phyloP scores from a whole-genome alignment of 2,329 filamentous ascomycete species.

The Cladosporium sp. region DNA sequence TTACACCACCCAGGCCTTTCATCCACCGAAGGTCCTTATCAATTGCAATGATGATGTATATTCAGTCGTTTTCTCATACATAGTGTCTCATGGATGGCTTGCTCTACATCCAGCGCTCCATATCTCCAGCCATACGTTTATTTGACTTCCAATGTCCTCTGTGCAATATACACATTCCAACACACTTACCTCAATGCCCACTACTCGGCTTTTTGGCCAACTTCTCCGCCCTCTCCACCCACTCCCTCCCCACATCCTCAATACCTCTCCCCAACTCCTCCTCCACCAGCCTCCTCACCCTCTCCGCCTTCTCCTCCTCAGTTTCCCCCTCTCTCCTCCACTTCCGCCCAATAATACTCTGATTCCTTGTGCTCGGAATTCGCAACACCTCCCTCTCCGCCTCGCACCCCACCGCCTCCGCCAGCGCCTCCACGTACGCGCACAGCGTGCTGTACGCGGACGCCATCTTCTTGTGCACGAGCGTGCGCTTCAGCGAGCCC shows the following conservation, averaged over 20 bases:
- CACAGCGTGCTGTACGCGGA: conserved; percentile 82
- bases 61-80: too few species aligned
- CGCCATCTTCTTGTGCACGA: conserved; percentile 34
- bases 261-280: conserved; percentile 44
- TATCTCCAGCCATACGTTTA: too few species aligned
- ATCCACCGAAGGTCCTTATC: too few species aligned
- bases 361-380: conserved; percentile 88
- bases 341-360: conserved; percentile 66
- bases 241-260: conserved; percentile 39
- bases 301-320: conserved; percentile 54
- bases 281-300: conserved; percentile 57
- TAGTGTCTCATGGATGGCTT: too few species aligned
- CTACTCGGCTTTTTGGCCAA: conserved; percentile 42
- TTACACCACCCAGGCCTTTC: too few species aligned
- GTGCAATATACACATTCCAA: too few species aligned
- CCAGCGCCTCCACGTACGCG: conserved; percentile 66
- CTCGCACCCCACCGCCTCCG: conserved; percentile 64
- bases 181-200: conserved; percentile 31
- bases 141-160: too few species aligned
- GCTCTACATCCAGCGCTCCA: too few species aligned
- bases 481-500: conserved; percentile 28
- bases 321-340: conserved; percentile 11
- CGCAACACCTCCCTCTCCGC: conserved; percentile 79
- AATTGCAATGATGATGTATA: too few species aligned
- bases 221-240: conserved; percentile 47